Evolutionary conservation across 1,139 yeast genomes (phyloP).

Genomic region (Hanseniaspora gamundiae): DNA sequence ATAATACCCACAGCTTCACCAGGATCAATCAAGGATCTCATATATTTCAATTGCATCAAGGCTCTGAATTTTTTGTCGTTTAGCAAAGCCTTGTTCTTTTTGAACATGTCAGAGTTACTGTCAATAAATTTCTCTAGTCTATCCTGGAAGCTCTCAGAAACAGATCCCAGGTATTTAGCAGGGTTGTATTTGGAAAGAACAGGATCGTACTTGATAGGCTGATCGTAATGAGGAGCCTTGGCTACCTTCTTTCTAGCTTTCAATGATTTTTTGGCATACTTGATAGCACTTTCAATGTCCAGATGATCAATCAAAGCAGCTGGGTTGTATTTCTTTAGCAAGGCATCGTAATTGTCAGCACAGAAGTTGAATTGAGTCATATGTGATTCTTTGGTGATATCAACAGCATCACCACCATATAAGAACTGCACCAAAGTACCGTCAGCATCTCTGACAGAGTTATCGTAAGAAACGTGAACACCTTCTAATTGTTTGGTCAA

Average conservation of each 20-base stretch:
- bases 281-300: conserved; percentile 71
- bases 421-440: conserved; percentile 89
- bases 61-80: conserved; percentile 88
- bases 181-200: conserved; percentile 80
- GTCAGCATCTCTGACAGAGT: conserved; percentile 91
- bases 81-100: conserved; percentile 34
- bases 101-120: conserved; percentile 40
- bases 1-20: conserved; percentile 98
- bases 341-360: conserved; percentile 77
- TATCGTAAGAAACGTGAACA: conserved; percentile 87
- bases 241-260: conserved; percentile 62
- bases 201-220: conserved; percentile 69
- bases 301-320: conserved; percentile 59
- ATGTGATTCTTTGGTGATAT: conserved; percentile 89
- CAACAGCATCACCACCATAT: conserved; percentile 96
- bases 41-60: conserved; percentile 94
- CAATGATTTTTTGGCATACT: conserved; percentile 70
- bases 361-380: conserved; percentile 91
- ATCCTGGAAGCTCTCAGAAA: conserved; percentile 79
- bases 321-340: conserved; percentile 80
- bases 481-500: conserved; percentile 97
- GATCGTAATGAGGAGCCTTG: conserved; percentile 50
- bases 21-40: conserved; percentile 89
- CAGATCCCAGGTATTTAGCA: conserved; percentile 81
- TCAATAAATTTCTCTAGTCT: conserved; percentile 62